Evolutionary conservation across 768 basidiomycete genomes (phyloP).

Genomic region (Mycena venus): DNA sequence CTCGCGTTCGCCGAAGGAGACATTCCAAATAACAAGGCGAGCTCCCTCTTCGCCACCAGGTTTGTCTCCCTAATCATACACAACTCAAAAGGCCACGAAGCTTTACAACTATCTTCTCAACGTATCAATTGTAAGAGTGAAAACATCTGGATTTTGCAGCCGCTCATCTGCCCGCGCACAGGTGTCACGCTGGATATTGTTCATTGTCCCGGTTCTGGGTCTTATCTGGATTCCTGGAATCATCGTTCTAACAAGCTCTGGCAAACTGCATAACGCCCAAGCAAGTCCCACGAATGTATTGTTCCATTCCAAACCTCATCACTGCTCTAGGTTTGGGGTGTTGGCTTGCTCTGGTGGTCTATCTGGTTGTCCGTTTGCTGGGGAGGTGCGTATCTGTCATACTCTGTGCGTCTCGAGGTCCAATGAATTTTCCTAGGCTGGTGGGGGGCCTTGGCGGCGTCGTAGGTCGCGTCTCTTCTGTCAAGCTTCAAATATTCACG

Average conservation of each 20-base stretch:
- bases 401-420: background rate
- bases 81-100: constrained; percentile 61
- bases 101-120: constrained; percentile 83
- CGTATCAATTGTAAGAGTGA: constrained; percentile 71
- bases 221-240: constrained; percentile 84
- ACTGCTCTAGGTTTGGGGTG: constrained; percentile 65
- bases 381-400: constrained; percentile 46
- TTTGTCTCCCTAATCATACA: background rate
- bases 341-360: constrained; percentile 82
- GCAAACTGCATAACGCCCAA: constrained; percentile 56
- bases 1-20: constrained; percentile 74
- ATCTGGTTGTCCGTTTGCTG: constrained; percentile 88
- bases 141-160: background rate
- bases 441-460: constrained; percentile 80
- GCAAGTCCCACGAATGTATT: constrained; percentile 51
- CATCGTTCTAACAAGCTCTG: constrained; percentile 61
- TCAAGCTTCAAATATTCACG: constrained; percentile 31
- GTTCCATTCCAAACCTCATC: background rate
- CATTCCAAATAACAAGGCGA: constrained; percentile 67
- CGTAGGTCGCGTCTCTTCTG: constrained; percentile 59
- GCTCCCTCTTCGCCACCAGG: constrained; percentile 30
- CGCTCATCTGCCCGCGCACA: background rate
- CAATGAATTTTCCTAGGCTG: constrained; percentile 60
- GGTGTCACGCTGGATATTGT: constrained; percentile 76
- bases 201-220: constrained; percentile 80